Evolutionary conservation across 192 early-diverging fungal genomes (phyloP), one percentile per base, ranked within the genome.

Genomic region (Coemansia furcata): DNA sequence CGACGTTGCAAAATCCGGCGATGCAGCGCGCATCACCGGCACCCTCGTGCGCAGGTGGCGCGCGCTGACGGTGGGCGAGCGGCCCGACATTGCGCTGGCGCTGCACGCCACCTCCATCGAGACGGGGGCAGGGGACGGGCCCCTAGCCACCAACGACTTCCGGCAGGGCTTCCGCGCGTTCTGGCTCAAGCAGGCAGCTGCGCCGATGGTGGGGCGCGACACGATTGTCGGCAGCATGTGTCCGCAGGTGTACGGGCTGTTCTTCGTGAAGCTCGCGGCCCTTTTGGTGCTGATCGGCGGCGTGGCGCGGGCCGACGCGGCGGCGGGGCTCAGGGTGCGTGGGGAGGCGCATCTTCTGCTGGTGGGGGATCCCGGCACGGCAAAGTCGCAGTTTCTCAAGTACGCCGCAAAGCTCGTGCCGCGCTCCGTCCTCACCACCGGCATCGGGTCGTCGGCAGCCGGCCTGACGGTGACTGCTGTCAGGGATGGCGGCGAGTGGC

Each of bases 301-400:
- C 6, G 88, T 92, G 8, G 83, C 78, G 36, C 84, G 77, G 9
- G 52, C 75, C 0, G 88, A 89, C 44, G 68, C 68, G 12, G 61
- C 82, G 0, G 89, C 82, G 0, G 89, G 90, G 1, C 74, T 89
- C 42, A 87, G 86, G 38, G 86, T 89, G 14, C 81, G 92, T 17
- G 92, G 92, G 9, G 91, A 92, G 52, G 75, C 84, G 6, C 91
- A 93, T 68, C 35, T 93, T 39, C 76, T 93, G 50, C 74, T 93
- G 30, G 88, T 93, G 3, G 92, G 92, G 3, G 92, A 93, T 63
- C 92, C 92, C 32, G 91, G 91, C 36, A 88, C 81, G 40, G 92
- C 87, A 40, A 93, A 93, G 61, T 92, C 90, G 8, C 92, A 93
- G 80, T 91, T 93, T 65, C 77, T 93, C 44, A 87, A 89, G 55